Base-by-base conservation (phyloP, 306 rosid genomes). In the Vigna hirtella region DNA sequence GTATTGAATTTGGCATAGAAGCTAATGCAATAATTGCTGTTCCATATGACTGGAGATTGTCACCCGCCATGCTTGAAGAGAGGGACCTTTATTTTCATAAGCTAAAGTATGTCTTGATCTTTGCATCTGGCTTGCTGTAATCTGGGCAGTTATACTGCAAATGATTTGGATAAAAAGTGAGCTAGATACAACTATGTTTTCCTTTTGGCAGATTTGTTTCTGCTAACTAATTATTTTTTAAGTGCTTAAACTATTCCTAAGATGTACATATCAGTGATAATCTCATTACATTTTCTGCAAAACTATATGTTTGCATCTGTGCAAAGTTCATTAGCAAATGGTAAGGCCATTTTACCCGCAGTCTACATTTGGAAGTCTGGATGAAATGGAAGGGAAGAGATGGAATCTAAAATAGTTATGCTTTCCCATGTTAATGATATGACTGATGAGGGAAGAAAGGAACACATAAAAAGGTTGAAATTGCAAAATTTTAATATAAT, bases 31-130 rank as follows among this genome's bases (percentile, higher is more conserved):
- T 95, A 75, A 87, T 95, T 64, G 99, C 99, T 36, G 99, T 85
- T 83, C 99, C 99, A 4, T 95, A 95, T 82, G 99, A 95, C 73
- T 95, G 98, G 99, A 95, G 99, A 83, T 76, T 95, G 81, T 82
- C 99, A 1, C 99, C 99, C 8, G 83, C 93, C 50, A 87, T 66
- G 90, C 98, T 95, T 3, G 99, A 95, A 90, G 96, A 95, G 85
- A 91, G 99, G 18, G 99, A 95, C 82, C 93, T 95, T 70, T 95
- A 95, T 86, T 95, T 95, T 72, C 99, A 95, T 84, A 95, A 89
- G 91, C 91, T 95, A 52, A 95, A 91, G 99, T 95, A 84, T 73
- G 96, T 86, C 22, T 62, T 72, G 70, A 64, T 77, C 50, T 73
- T 70, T 81, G 59, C 77, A 66, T 72, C 66, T 70, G 72, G 7